Evolutionary conservation across 495 filamentous ascomycete genomes (phyloP).

Genomic region (Xylaria sp.): DNA sequence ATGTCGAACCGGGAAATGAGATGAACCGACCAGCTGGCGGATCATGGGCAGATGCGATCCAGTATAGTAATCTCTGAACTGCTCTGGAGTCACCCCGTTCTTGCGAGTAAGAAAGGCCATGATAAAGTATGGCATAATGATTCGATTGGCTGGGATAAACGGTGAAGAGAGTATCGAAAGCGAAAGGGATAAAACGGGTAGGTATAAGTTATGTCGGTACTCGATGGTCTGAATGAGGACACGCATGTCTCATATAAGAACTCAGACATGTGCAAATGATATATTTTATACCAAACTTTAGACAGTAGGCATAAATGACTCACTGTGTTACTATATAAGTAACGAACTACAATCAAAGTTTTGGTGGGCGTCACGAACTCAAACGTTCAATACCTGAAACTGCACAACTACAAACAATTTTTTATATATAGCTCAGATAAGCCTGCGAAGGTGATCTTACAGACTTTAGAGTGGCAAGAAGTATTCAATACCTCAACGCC

Average conservation of each 20-base stretch:
- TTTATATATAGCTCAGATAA: neutral
- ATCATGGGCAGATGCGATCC: constrained; percentile 43
- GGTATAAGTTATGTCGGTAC: neutral
- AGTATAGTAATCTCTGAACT: constrained; percentile 47
- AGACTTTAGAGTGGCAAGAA: neutral
- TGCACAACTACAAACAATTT: neutral
- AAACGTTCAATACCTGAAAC: neutral
- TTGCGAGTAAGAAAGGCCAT: constrained; percentile 43
- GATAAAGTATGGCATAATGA: constrained; percentile 32
- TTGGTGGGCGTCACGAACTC: neutral
- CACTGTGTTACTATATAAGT: neutral
- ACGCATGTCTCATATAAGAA: neutral
- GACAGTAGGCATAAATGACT: too few species aligned
- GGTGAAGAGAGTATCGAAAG: neutral
- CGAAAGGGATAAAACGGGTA: neutral
- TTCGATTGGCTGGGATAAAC: neutral
- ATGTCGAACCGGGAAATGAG: constrained; percentile 38
- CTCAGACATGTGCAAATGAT: neutral
- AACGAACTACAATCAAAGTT: neutral
- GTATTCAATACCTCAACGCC: neutral
- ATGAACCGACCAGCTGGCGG: constrained; percentile 36
- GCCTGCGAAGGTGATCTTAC: neutral
- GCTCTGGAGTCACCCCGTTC: constrained; percentile 35
- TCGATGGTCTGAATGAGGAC: neutral
- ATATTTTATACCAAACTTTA: neutral